phyloP scores from a whole-genome alignment of 208 protist species.

The Endotrypanum monterogeii region DNA sequence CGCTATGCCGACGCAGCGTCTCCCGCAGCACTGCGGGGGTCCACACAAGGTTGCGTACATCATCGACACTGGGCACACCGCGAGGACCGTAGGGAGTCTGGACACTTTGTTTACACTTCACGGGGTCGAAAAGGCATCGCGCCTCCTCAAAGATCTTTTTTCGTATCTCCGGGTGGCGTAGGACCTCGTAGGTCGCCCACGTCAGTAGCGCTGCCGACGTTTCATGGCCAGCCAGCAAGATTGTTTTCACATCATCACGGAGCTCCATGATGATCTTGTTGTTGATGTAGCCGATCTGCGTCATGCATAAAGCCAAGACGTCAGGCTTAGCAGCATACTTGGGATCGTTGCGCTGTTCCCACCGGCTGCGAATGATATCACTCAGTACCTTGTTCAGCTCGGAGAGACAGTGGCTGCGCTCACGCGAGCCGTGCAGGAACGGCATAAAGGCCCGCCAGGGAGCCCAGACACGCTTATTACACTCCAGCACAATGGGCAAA shows the following conservation, averaged over 20 bases:
- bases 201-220: conserved; percentile 88
- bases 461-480: conserved; percentile 87
- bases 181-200: conserved; percentile 90
- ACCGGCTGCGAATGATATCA: conserved; percentile 73
- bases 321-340: conserved; percentile 50
- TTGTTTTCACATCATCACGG: conserved; percentile 90
- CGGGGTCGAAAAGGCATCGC: conserved; percentile 68
- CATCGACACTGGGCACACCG: conserved; percentile 60
- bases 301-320: conserved; percentile 84
- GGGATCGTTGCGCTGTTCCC: conserved; percentile 48
- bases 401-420: conserved; percentile 69
- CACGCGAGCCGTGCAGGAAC: conserved; percentile 66
- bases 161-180: conserved; percentile 63
- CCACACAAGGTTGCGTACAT: conserved; percentile 69
- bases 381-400: conserved; percentile 75
- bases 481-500: conserved; percentile 91
- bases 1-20: conserved; percentile 82
- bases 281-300: conserved; percentile 71
- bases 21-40: conserved; percentile 85
- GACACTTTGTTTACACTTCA: conserved; percentile 50
- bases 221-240: conserved; percentile 90
- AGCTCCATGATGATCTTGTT: conserved; percentile 61
- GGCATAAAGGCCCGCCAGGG: conserved; percentile 88
- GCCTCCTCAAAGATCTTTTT: conserved; percentile 69
- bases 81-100: conserved; percentile 64